Percentiles rank a stretch among this genome's conserved stretches.
These are phyloP conservation scores for Trichoderma atrobrunneum DNA, from an alignment of 2,329 filamentous ascomycete genomes.

Conservation along the genomic window DNA sequence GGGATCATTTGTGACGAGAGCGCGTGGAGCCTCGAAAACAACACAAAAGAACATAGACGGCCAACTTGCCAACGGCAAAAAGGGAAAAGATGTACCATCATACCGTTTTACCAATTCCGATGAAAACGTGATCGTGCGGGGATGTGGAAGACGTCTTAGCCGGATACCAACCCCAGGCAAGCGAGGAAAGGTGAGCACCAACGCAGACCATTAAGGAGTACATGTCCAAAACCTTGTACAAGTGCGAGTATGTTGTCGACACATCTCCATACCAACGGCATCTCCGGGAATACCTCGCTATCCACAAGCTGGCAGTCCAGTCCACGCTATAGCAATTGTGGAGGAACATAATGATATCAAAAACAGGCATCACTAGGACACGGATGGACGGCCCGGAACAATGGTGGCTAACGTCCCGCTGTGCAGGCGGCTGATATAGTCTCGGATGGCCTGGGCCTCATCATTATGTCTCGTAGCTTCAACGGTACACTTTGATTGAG, in stretches of 20 bases:
- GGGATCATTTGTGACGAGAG: background rate
- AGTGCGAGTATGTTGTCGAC: background rate
- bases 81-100: background rate
- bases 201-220: background rate
- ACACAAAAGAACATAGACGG: background rate
- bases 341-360: background rate
- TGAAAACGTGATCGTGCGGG: background rate
- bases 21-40: background rate
- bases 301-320: background rate
- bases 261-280: background rate
- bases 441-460: background rate
- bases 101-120: background rate
- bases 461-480: background rate
- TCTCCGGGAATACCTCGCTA: background rate
- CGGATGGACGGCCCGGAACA: constrained; percentile 15
- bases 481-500: background rate
- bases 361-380: background rate
- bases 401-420: background rate
- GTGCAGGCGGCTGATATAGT: background rate
- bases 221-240: background rate
- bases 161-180: background rate
- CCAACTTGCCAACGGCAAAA: background rate
- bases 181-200: background rate
- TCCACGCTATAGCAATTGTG: background rate
- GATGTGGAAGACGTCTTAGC: background rate